These are phyloP conservation scores for Rubroshorea leprosula DNA, from an alignment of 345 rosid genomes.

Conservation along the genomic window DNA sequence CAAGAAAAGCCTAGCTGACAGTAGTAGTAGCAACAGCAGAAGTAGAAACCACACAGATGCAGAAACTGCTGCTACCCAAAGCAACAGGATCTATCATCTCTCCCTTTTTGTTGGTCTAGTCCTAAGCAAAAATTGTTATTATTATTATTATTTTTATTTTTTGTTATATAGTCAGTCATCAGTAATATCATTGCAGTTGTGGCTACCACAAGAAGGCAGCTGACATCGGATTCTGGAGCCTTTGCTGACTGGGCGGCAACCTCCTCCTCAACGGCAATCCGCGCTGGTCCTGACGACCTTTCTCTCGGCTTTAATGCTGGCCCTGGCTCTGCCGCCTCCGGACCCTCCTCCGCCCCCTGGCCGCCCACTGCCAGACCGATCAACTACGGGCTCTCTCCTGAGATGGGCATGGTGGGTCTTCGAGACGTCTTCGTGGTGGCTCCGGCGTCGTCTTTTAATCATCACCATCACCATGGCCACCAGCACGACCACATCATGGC, in stretches of 20 bases:
- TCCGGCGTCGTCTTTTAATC: slow-evolving; percentile 54
- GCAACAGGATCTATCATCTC: slow-evolving; percentile 18
- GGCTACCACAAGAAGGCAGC: slow-evolving; percentile 95
- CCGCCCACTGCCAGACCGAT: slow-evolving; percentile 32
- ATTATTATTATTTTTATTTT: neutral
- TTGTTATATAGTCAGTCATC: neutral
- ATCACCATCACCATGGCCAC: slow-evolving; percentile 44
- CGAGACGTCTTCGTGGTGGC: slow-evolving; percentile 76
- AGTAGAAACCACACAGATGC: slow-evolving; percentile 22
- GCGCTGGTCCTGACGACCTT: slow-evolving; percentile 73
- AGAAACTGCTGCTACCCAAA: slow-evolving; percentile 20
- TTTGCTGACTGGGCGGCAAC: slow-evolving; percentile 90
- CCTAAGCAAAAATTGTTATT: too few relatives aligned
- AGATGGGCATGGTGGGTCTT: slow-evolving; percentile 80
- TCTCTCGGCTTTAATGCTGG: slow-evolving; percentile 97
- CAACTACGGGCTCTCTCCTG: slow-evolving; percentile 57
- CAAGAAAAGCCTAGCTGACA: slow-evolving; percentile 41
- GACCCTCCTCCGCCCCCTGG: slow-evolving; percentile 35
- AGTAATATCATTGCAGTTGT: slow-evolving; percentile 46
- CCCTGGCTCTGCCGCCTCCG: slow-evolving; percentile 37
- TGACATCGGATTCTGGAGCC: slow-evolving; percentile 82
- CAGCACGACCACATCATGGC: slow-evolving; percentile 33
- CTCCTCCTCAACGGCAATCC: slow-evolving; percentile 47
- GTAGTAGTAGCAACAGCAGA: slow-evolving; percentile 21
- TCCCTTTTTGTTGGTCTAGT: too few relatives aligned